Conservation (phyloP, 192 early-diverging fungal genomes). For the Entomortierella chlamydospora region DNA sequence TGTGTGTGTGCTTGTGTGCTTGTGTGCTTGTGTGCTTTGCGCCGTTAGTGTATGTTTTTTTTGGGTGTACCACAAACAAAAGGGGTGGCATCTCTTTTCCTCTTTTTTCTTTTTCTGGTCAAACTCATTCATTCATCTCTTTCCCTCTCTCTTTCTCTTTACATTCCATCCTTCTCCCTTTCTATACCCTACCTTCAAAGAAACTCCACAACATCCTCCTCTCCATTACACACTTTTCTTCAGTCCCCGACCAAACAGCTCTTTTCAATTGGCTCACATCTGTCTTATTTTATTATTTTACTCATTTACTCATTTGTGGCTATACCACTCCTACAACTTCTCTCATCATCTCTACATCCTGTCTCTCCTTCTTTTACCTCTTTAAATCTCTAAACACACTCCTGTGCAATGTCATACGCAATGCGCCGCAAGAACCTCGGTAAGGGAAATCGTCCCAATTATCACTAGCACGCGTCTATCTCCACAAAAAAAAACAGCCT, state of each 20-base stretch:
- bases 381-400: not conserved
- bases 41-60: too few relatives aligned
- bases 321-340: not conserved
- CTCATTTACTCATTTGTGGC: not conserved
- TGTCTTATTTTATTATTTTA: not conserved
- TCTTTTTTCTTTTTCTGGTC: not conserved
- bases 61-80: too few relatives aligned
- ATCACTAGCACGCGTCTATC: conserved; percentile 1
- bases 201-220: not conserved
- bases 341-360: not conserved
- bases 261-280: not conserved
- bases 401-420: conserved; percentile 45
- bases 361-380: not conserved
- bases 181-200: conserved; percentile 6
- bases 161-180: not conserved
- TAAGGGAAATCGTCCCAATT: not conserved
- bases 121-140: not conserved
- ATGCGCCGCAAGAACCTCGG: conserved; percentile 53
- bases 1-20: not conserved
- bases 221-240: not conserved
- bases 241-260: not conserved
- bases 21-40: too few relatives aligned
- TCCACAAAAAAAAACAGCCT: not conserved
- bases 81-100: not conserved
- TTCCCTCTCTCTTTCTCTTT: conserved; percentile 5